Evolutionary conservation across 805 yeast genomes (phyloP).

Genomic region (Ogataea parapolymorpha): DNA sequence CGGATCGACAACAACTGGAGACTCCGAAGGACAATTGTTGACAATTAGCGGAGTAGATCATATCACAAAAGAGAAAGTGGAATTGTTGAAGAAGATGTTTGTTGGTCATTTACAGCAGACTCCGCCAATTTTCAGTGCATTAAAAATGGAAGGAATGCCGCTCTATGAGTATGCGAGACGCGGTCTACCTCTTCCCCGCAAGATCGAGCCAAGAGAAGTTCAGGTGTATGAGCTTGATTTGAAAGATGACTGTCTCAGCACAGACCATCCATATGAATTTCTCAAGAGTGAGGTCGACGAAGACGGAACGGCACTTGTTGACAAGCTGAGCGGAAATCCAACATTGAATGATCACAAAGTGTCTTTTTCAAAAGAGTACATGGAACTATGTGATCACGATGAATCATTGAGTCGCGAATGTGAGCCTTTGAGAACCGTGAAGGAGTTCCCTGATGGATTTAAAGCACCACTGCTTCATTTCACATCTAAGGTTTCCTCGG

Average conservation of each 20-base stretch:
- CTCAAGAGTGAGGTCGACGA: conserved; percentile 43
- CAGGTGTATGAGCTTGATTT: conserved; percentile 54
- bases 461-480: conserved; percentile 72
- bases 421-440: conserved; percentile 38
- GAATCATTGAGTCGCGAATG: conserved; percentile 33
- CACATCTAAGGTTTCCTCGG: conserved; percentile 81
- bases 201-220: conserved; percentile 76
- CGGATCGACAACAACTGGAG: conserved; percentile 90
- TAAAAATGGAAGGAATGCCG: conserved; percentile 92
- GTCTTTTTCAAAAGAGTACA: conserved; percentile 55
- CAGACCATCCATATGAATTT: conserved; percentile 53
- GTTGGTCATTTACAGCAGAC: conserved; percentile 82
- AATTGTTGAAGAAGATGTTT: conserved; percentile 55
- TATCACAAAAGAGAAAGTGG: conserved; percentile 51
- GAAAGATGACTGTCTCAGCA: conserved; percentile 48
- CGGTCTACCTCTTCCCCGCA: conserved; percentile 77
- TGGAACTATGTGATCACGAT: conserved; percentile 41
- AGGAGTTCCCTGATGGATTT: conserved; percentile 37
- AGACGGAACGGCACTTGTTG: conserved; percentile 43
- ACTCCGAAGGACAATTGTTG: conserved; percentile 80
- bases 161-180: conserved; percentile 91
- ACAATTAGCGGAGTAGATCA: conserved; percentile 55
- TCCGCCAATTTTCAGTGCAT: conserved; percentile 93
- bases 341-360: conserved; percentile 63
- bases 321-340: conserved; percentile 40